Percentiles rank a stretch among this genome's conserved stretches.
These are phyloP conservation scores for Chenopodium suecicum DNA, from an alignment of 148 eudicot genomes.

Conservation along the genomic window DNA sequence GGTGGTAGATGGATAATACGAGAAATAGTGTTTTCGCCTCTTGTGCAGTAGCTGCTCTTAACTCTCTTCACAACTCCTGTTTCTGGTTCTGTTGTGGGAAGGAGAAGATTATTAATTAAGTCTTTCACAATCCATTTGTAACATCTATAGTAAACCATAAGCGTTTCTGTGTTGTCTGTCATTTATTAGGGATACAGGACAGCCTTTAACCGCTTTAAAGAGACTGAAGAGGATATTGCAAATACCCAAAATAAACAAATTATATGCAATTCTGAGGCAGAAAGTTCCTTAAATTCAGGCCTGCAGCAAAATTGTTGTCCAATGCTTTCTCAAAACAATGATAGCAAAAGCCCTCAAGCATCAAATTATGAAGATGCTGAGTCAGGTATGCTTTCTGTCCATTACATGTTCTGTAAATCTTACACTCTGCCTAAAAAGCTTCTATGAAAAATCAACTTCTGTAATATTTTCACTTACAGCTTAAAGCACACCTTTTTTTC, in stretches of 20 bases:
- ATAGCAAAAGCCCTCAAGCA: conserved; percentile 49
- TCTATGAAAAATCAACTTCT: not conserved
- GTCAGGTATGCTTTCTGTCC: conserved; percentile 45
- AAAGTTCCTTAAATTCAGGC: conserved; percentile 44
- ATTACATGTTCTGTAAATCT: conserved; percentile 6
- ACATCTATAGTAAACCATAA: not conserved
- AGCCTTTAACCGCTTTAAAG: conserved; percentile 46
- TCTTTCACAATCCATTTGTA: too few species aligned
- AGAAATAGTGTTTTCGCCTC: too few species aligned
- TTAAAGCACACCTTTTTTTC: not conserved
- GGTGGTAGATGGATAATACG: too few species aligned
- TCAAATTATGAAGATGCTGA: conserved; percentile 73
- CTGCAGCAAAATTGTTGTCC: conserved; percentile 34
- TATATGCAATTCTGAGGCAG: conserved; percentile 41
- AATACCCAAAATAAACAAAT: conserved; percentile 35
- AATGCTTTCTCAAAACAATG: conserved; percentile 47
- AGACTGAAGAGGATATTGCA: conserved; percentile 40
- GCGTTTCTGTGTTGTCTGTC: conserved; percentile 6
- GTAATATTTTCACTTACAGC: not conserved
- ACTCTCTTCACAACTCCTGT: too few species aligned
- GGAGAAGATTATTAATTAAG: not conserved
- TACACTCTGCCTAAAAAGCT: not conserved
- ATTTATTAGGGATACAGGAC: conserved; percentile 56
- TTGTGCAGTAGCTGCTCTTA: too few species aligned
- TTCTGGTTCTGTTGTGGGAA: not conserved